Conservation (phyloP, 495 filamentous ascomycete species). For the Lophiostoma macrostomum region DNA sequence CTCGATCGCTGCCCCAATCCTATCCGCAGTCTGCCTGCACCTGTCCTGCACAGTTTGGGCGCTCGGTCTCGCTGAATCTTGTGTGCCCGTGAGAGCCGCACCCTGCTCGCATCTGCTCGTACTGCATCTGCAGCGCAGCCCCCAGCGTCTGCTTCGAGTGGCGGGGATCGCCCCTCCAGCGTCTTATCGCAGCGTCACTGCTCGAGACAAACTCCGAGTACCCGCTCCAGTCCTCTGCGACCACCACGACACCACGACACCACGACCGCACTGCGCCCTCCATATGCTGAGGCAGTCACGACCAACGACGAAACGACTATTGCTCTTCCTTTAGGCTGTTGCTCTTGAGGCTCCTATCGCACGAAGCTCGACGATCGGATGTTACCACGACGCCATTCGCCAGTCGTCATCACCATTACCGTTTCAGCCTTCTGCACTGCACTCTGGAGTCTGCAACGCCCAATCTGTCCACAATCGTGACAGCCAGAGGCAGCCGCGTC, state of each 20-base stretch:
- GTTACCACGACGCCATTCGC: slow-evolving; percentile 21
- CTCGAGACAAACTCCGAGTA: slow-evolving; percentile 27
- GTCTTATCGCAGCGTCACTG: slow-evolving; percentile 34
- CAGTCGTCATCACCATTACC: slow-evolving; percentile 19
- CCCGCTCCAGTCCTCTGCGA: slow-evolving; percentile 14
- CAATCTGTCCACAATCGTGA: neutral
- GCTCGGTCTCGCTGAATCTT: slow-evolving; percentile 21
- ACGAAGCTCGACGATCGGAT: slow-evolving; percentile 16
- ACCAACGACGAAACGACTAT: slow-evolving; percentile 20
- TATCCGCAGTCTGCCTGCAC: slow-evolving; percentile 5
- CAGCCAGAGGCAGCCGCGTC: neutral
- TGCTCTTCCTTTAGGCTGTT: neutral
- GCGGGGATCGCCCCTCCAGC: slow-evolving; percentile 33
- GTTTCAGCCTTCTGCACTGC: slow-evolving; percentile 28
- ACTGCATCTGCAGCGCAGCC: slow-evolving; percentile 18
- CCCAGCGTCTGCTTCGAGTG: slow-evolving; percentile 23
- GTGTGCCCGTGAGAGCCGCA: slow-evolving; percentile 27
- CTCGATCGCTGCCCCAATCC: slow-evolving; percentile 27
- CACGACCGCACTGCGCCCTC: too few relatives aligned
- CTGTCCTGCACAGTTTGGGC: slow-evolving; percentile 16
- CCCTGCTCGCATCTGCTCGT: slow-evolving; percentile 18
- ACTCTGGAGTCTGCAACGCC: neutral
- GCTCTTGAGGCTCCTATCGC: neutral
- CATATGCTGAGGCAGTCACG: slow-evolving; percentile 1
- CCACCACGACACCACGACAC: slow-evolving; percentile 10